These are phyloP conservation scores for Penicillium coprophilum DNA, from an alignment of 495 filamentous ascomycete genomes.

Conservation along the genomic window DNA sequence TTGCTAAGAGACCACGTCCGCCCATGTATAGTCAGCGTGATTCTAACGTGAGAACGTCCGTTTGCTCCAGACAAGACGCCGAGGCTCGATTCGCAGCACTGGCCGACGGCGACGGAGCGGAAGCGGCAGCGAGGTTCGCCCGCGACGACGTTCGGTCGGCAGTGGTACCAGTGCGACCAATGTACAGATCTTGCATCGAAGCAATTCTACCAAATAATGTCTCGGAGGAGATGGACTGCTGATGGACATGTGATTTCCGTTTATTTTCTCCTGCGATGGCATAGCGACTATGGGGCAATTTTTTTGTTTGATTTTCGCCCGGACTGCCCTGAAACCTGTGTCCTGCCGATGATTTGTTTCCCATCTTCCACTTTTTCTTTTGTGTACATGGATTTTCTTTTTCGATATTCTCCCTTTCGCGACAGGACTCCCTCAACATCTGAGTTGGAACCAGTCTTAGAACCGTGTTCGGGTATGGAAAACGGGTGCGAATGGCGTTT, in stretches of 20 bases:
- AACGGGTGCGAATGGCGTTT: constrained; percentile 54
- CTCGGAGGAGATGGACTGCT: constrained; percentile 24
- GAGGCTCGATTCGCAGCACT: constrained; percentile 42
- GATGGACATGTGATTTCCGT: constrained; percentile 32
- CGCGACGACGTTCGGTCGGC: constrained; percentile 46
- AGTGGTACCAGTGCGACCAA: constrained; percentile 37
- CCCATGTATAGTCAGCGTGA: constrained; percentile 46
- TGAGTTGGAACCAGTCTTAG: constrained; percentile 46
- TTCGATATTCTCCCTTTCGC: constrained; percentile 42
- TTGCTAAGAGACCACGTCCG: constrained; percentile 45
- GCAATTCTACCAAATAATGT: constrained; percentile 46
- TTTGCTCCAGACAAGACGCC: constrained; percentile 53
- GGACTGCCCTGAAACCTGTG: constrained; percentile 24
- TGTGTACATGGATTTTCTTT: constrained; percentile 50
- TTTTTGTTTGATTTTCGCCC: constrained; percentile 31
- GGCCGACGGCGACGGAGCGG: constrained; percentile 46
- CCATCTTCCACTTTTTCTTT: constrained; percentile 29
- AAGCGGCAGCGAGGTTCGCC: constrained; percentile 47
- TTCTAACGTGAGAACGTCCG: constrained; percentile 53
- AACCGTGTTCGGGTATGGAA: constrained; percentile 52
- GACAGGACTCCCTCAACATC: constrained; percentile 28
- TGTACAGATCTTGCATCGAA: constrained; percentile 47
- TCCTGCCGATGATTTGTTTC: constrained; percentile 16
- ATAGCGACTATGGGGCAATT: constrained; percentile 46
- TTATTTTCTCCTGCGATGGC: constrained; percentile 39